Evolutionary conservation across 2,329 filamentous ascomycete genomes (phyloP), one percentile per base, ranked within the genome.

Genomic region (Aureobasidium subglaciale): DNA sequence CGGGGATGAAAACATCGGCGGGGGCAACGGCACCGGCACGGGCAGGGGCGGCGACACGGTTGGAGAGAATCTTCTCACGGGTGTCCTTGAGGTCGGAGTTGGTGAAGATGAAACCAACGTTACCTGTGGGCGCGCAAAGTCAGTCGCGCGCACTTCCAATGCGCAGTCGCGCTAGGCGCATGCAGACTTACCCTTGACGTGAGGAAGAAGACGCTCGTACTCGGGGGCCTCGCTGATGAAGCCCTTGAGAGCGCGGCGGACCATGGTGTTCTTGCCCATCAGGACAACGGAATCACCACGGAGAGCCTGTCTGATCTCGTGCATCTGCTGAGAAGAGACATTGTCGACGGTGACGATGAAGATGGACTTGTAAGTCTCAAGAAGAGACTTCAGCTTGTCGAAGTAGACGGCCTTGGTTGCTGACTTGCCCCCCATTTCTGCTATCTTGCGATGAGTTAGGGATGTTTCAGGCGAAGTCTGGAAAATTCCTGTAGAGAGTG

Each of bases 211-310:
- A 75, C 91, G 90, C 83, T 97, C 93, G 81, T 95, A 99, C 81
- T 99, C 93, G 70, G 93, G 92, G 75, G 85, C 82, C 72, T 99
- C 93, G 75, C 68, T 54, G 69, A 96, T 73, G 82, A 99, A 96
- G 73, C 88, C 92, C 83, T 92, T 96, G 73, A 99, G 83, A 69
- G 93, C 95, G 82, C 93, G 91, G 76, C 93, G 93, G 77, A 93
- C 92, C 93, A 99, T 99, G 78, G 93, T 99, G 86, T 99, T 99
- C 87, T 96, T 97, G 75, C 92, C 93, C 93, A 97, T 97, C 79
- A 99, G 83, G 69, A 99, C 91, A 68, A 97, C 88, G 78, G 84
- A 91, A 78, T 95, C 79, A 62, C 86, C 87, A 75, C 93, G 91
- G 75, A 99, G 88, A 70, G 89, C 78, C 71, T 86, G 79, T 76